These are phyloP conservation scores for Murraya koenigii DNA, from an alignment of 345 rosid genomes.

Conservation along the genomic window DNA sequence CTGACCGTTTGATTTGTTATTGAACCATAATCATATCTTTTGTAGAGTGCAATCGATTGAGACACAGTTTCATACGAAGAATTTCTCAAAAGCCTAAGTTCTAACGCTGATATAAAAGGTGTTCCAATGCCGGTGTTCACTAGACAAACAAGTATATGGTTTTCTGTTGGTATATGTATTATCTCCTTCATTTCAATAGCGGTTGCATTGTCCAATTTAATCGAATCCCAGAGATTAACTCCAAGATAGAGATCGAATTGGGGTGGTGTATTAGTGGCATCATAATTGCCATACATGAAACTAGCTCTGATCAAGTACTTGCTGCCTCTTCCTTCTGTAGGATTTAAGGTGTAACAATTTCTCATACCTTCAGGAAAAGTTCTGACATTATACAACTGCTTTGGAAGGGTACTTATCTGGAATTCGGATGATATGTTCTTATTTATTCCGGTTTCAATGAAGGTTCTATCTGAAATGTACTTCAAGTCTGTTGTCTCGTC, in stretches of 20 bases:
- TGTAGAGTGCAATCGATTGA: constrained; percentile 6
- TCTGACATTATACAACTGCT: not conserved
- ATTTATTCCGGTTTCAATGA: constrained; percentile 10
- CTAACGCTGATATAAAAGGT: constrained; percentile 50
- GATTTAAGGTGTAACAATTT: not conserved
- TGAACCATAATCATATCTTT: constrained; percentile 16
- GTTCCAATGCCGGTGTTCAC: constrained; percentile 35
- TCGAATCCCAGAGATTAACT: constrained; percentile 27
- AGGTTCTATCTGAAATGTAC: constrained; percentile 17
- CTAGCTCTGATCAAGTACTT: constrained; percentile 5
- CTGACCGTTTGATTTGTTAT: constrained; percentile 13
- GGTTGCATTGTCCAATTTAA: not conserved
- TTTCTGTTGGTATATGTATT: not conserved
- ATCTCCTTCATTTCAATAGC: not conserved
- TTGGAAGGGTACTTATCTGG: no score
- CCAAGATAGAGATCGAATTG: not conserved
- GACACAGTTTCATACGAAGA: constrained; percentile 1
- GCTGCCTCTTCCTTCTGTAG: not conserved
- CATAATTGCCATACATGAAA: constrained; percentile 9
- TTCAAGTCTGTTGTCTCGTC: constrained; percentile 3
- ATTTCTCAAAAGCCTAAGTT: constrained; percentile 35
- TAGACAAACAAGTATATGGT: constrained; percentile 22
- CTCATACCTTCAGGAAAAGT: not conserved
- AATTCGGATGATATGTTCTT: not conserved
- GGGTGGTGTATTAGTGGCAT: not conserved